phyloP scores from a whole-genome alignment of 1,284 basidiomycete species.

The Malassezia equina region DNA sequence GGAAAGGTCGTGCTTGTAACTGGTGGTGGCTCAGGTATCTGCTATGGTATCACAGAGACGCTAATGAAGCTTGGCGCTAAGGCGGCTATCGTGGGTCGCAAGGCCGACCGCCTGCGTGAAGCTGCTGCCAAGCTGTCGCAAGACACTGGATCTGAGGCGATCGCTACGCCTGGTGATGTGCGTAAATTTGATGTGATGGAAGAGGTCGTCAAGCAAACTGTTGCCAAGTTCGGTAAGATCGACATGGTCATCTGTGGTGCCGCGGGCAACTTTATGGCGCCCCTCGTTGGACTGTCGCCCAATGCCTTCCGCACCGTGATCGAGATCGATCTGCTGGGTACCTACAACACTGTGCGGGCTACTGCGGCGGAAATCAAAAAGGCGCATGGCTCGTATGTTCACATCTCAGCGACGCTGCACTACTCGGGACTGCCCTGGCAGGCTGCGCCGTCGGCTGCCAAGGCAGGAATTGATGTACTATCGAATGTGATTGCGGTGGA shows the following conservation, averaged over 20 bases:
- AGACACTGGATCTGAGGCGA: slow-evolving; percentile 60
- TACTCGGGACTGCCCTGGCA: slow-evolving; percentile 81
- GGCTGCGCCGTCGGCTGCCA: slow-evolving; percentile 85
- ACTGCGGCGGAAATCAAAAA: slow-evolving; percentile 35
- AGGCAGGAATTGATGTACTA: slow-evolving; percentile 83
- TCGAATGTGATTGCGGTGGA: slow-evolving; percentile 76
- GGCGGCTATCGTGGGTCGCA: slow-evolving; percentile 73
- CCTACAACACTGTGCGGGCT: slow-evolving; percentile 69
- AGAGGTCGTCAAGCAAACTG: slow-evolving; percentile 63
- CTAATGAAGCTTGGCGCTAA: slow-evolving; percentile 73
- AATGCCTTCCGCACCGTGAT: slow-evolving; percentile 71
- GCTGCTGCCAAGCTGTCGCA: slow-evolving; percentile 64
- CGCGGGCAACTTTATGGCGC: slow-evolving; percentile 48
- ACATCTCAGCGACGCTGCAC: slow-evolving; percentile 83
- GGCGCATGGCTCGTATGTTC: slow-evolving; percentile 65
- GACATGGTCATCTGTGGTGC: slow-evolving; percentile 88
- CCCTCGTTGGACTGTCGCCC: slow-evolving; percentile 39
- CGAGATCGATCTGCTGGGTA: slow-evolving; percentile 85
- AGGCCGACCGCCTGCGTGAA: slow-evolving; percentile 66
- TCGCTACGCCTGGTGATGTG: slow-evolving; percentile 73
- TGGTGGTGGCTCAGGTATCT: slow-evolving; percentile 60
- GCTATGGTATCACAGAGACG: slow-evolving; percentile 64
- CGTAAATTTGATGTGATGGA: slow-evolving; percentile 63
- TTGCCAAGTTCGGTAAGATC: slow-evolving; percentile 71
- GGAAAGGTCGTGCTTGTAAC: slow-evolving; percentile 91